phyloP scores from a whole-genome alignment of 768 basidiomycete species.

The Boletus rex-veris region DNA sequence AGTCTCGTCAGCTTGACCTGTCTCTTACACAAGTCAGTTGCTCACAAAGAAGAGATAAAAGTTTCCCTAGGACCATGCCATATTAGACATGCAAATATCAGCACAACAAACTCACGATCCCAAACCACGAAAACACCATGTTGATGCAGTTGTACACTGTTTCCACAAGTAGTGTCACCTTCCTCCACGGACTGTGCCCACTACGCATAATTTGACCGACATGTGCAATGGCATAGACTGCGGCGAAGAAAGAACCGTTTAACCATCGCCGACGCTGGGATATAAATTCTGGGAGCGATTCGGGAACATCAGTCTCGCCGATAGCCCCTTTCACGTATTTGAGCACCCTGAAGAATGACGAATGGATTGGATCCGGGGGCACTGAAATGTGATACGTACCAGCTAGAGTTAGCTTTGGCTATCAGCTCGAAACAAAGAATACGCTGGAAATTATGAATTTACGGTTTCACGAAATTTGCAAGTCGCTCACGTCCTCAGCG shows the following conservation, averaged over 20 bases:
- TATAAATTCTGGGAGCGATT: constrained; percentile 90
- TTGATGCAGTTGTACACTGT: constrained; percentile 86
- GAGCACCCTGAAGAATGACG: constrained; percentile 64
- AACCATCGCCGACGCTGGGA: constrained; percentile 86
- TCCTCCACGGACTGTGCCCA: constrained; percentile 70
- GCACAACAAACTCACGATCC: constrained; percentile 53
- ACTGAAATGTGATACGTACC: constrained; percentile 43
- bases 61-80: constrained; percentile 60
- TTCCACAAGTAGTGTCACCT: constrained; percentile 71
- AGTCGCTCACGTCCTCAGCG: constrained; percentile 72
- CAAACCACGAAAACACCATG: constrained; percentile 91
- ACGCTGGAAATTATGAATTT: constrained; percentile 46
- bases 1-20: neutral
- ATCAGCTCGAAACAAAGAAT: constrained; percentile 80
- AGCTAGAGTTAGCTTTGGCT: constrained; percentile 72
- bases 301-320: constrained; percentile 93
- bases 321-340: constrained; percentile 94
- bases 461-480: neutral
- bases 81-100: neutral
- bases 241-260: constrained; percentile 93
- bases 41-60: constrained; percentile 92
- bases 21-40: neutral
- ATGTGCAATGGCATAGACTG: constrained; percentile 90
- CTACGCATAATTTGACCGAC: constrained; percentile 35
- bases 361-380: neutral